Evolutionary conservation across 768 basidiomycete genomes (phyloP), one percentile per base, ranked within the genome.

Genomic region (Gymnopilus dilepis): DNA sequence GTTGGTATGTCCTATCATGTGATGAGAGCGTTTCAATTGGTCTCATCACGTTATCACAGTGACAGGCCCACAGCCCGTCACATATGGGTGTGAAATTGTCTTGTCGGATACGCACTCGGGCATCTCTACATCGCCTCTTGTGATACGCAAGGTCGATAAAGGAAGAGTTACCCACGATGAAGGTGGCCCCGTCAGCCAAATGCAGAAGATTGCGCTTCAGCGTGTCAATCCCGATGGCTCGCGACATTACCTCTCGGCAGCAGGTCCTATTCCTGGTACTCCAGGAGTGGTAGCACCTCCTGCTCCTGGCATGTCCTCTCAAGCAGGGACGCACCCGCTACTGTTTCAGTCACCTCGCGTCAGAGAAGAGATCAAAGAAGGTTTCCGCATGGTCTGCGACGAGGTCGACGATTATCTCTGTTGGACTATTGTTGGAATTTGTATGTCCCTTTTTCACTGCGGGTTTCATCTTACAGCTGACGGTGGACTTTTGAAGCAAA

Each of bases 371-470:
- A 77, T 89, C 60, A 90, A 90, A 72, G 91, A 93, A 65, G 92
- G 91, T 15, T 81, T 86, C 50, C 85, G 85, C 56, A 76, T 87
- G 31, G 85, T 93, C 57, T 89, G 86, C 22, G 95, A 97, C 67
- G 92, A 94, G 74, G 92, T 97, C 6, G 95, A 97, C 72, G 95
- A 97, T 72, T 96, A 94, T 79, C 78, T 96, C 59, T 94, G 92
- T 70, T 97, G 95, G 95, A 94, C 94, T 12, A 95, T 97, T 67
- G 94, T 95, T 65, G 94, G 95, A 38, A 95, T 97, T 55, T 94
- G 95, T 95, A 76, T 75, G 91, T 45, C 12, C 55, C 19, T 41
- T 21, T 60, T 50, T 61, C 58, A 50, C 26, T 47, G 50, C 57
- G 17, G 53, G 43, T 51, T 26, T 48, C 11, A 41, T 21, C 11